Percentiles rank a stretch among this genome's conserved stretches.
phyloP scores from a whole-genome alignment of 2,329 filamentous ascomycete species.

The Emergomyces orientalis region DNA sequence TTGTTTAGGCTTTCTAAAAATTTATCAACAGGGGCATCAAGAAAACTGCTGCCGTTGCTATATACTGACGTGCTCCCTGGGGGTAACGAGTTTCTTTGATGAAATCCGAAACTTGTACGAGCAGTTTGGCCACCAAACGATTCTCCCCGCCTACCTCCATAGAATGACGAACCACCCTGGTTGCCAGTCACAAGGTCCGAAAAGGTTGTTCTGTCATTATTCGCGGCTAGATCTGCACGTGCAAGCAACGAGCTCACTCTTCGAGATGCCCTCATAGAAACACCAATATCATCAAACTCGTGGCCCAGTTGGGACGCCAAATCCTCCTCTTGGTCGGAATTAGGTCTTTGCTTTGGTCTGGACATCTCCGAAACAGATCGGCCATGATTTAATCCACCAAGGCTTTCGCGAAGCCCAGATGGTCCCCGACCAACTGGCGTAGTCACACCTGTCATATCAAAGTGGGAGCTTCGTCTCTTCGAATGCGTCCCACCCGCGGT shows the following conservation, averaged over 20 bases:
- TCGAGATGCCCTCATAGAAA: slow-evolving; percentile 54
- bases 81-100: slow-evolving; percentile 48
- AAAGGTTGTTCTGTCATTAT: slow-evolving; percentile 72
- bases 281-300: slow-evolving; percentile 49
- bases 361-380: slow-evolving; percentile 35
- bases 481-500: slow-evolving; percentile 53
- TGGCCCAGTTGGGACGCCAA: slow-evolving; percentile 63
- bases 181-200: slow-evolving; percentile 54
- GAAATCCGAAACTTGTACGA: slow-evolving; percentile 51
- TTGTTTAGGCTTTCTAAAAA: slow-evolving; percentile 59
- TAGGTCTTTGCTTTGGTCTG: slow-evolving; percentile 42
- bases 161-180: slow-evolving; percentile 27
- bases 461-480: slow-evolving; percentile 57
- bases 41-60: slow-evolving; percentile 50
- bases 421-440: slow-evolving; percentile 60
- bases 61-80: slow-evolving; percentile 39
- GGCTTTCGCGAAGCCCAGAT: slow-evolving; percentile 64
- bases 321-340: slow-evolving; percentile 47
- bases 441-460: slow-evolving; percentile 59
- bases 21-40: slow-evolving; percentile 60
- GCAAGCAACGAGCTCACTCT: slow-evolving; percentile 87
- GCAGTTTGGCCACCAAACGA: slow-evolving; percentile 62
- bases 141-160: slow-evolving; percentile 54
- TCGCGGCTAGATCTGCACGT: slow-evolving; percentile 74
- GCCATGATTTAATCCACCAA: slow-evolving; percentile 47